These are phyloP conservation scores for Solanum piurae DNA, from an alignment of 257 asterid genomes.

Conservation along the genomic window DNA sequence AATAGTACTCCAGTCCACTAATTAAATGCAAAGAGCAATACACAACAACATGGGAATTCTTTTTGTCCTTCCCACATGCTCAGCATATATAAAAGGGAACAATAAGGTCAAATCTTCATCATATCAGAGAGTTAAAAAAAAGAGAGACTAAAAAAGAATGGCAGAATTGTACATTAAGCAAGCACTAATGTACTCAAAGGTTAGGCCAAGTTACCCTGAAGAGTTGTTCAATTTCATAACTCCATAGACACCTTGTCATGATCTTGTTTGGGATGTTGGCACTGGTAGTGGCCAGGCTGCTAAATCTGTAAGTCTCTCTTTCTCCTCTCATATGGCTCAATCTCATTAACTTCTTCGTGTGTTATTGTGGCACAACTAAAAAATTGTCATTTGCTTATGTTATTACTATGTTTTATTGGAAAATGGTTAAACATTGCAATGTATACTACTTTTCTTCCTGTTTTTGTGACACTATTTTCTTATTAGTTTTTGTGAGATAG, in stretches of 20 bases:
- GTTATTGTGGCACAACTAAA: neutral
- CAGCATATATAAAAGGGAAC: neutral
- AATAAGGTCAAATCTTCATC: neutral
- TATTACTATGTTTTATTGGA: neutral
- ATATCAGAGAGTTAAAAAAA: neutral
- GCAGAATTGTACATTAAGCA: neutral
- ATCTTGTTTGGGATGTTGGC: neutral
- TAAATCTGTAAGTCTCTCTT: neutral
- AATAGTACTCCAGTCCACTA: neutral
- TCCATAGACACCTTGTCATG: neutral
- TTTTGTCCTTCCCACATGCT: neutral
- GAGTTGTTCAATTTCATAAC: neutral
- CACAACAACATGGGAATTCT: neutral
- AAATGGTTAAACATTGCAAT: too few relatives aligned
- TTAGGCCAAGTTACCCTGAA: neutral
- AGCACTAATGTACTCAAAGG: neutral
- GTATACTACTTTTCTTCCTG: too few relatives aligned
- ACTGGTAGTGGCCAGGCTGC: slow-evolving; percentile 3
- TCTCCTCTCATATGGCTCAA: neutral
- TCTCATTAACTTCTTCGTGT: neutral
- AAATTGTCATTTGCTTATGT: too few relatives aligned
- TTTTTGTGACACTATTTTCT: too few relatives aligned
- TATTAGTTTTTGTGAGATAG: too few relatives aligned
- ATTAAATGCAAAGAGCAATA: neutral
- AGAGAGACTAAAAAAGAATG: neutral